phyloP scores from a whole-genome alignment of 768 basidiomycete genomes.

The Russula dissimulans region DNA sequence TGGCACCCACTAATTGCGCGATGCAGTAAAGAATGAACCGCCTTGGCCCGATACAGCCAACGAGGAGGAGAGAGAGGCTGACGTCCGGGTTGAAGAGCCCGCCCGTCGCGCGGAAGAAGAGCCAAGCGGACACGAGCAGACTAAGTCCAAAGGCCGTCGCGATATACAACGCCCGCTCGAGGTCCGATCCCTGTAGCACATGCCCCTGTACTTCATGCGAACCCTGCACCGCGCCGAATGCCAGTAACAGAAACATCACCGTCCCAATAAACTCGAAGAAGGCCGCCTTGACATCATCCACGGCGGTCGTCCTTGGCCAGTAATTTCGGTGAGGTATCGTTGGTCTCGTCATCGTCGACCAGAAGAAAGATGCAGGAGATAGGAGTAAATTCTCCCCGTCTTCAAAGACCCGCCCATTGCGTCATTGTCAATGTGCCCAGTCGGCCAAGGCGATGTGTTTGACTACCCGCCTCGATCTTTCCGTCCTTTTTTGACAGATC shows the following conservation, averaged over 20 bases:
- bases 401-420: no score
- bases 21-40: slow-evolving; percentile 51
- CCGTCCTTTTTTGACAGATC: background rate
- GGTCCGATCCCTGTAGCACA: slow-evolving; percentile 17
- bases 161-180: slow-evolving; percentile 45
- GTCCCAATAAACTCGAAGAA: slow-evolving; percentile 53
- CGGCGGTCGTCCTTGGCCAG: slow-evolving; percentile 23
- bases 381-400: no score
- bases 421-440: no score
- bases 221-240: slow-evolving; percentile 56
- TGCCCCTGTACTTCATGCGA: slow-evolving; percentile 29
- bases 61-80: slow-evolving; percentile 48
- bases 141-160: slow-evolving; percentile 52
- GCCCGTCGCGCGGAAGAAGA: slow-evolving; percentile 57
- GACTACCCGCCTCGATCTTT: background rate
- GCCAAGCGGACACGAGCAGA: slow-evolving; percentile 55
- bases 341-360: background rate
- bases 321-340: slow-evolving; percentile 8
- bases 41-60: slow-evolving; percentile 44
- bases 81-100: slow-evolving; percentile 61
- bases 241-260: slow-evolving; percentile 53
- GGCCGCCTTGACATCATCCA: slow-evolving; percentile 39
- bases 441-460: no score
- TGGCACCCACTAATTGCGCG: slow-evolving; percentile 53
- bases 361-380: no score